Base-by-base conservation (phyloP, 768 basidiomycete species). In the Mycena maculata region DNA sequence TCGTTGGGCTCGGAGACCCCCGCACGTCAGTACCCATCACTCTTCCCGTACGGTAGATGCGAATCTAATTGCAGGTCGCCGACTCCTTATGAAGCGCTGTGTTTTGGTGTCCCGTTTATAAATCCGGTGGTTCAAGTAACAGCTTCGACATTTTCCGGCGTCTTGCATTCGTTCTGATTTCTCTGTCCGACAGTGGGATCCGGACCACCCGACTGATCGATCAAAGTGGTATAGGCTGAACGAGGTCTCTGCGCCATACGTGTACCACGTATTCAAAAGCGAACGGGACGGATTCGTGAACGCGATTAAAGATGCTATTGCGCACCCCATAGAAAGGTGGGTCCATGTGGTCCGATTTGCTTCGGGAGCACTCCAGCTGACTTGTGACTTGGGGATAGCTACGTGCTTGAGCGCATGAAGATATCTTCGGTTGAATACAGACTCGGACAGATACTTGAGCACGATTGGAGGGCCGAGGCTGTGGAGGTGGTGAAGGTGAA, bases 21-120 rank as follows among this genome's bases (percentile, higher is more conserved):
- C 2, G 15, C 16, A n/a, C 42, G 54, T 52, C 20, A n/a, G 44
- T 27, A 20, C 7, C 27, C 18, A 4, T 58, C 11, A 15, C 25
- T 15, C 20, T 22, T 2, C 20, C 5, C n/a, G 23, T 18, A 36
- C 33, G 6, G 33, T 13, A 36, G 13, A 36, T 36, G 13, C 33
- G 33, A 4, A 16, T n/a, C 38, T 13, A 33, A 4, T 2, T 39
- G 10, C 60, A 72, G 71, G 33, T 72, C 71, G 4, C 73, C 73
- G 22, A 72, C 65, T 3, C 79, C 79, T 0, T 79, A 78, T 44
- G 76, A 79, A 42, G 76, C 77, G n/a, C 65, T 81, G 13, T 36
- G 33, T 36, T 36, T 36, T n/a, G n/a, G n/a, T n/a, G n/a, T n/a
- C n/a, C n/a, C n/a, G n/a, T n/a, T n/a, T n/a, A n/a, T n/a, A n/a